Evolutionary conservation across 2,329 filamentous ascomycete genomes (phyloP).

Genomic region (Aspergillus tamarii): DNA sequence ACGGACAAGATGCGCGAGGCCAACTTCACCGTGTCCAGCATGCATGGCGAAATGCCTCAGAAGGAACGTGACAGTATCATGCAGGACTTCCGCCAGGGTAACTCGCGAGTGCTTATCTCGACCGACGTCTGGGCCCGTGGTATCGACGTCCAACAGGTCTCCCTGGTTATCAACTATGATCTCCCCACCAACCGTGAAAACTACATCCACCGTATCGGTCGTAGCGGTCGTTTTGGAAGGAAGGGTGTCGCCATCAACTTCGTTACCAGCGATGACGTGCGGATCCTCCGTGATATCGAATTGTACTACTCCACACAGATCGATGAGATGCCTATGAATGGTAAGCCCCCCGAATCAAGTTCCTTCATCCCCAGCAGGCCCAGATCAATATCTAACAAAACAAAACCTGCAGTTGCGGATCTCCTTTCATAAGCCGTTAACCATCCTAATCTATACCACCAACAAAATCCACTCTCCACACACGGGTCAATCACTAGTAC

Average conservation of each 20-base stretch:
- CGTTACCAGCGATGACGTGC: conserved; percentile 95
- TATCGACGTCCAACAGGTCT: conserved; percentile 98
- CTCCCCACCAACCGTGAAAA: conserved; percentile 98
- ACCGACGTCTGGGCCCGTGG: conserved; percentile 98
- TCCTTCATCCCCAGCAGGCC: not conserved
- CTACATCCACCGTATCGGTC: conserved; percentile 98
- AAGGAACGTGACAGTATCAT: conserved; percentile 98
- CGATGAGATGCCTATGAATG: conserved; percentile 99
- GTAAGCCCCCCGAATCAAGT: conserved; percentile 57
- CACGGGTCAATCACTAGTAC: not conserved
- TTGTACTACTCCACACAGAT: conserved; percentile 96
- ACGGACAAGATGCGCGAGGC: conserved; percentile 99
- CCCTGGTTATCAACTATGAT: conserved; percentile 98
- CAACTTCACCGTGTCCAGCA: conserved; percentile 97
- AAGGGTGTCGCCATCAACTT: conserved; percentile 99
- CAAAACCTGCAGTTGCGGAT: conserved; percentile 35
- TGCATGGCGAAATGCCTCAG: conserved; percentile 99
- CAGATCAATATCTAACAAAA: conserved; percentile 17
- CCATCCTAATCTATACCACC: not conserved
- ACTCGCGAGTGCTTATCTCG: conserved; percentile 92
- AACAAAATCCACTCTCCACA: not conserved
- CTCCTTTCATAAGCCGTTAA: conserved; percentile 36
- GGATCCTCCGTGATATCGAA: conserved; percentile 96
- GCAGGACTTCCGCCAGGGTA: conserved; percentile 97
- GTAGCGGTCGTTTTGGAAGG: conserved; percentile 91